Base-by-base conservation (phyloP, 768 basidiomycete species). In the Lactifluus rugatus region DNA sequence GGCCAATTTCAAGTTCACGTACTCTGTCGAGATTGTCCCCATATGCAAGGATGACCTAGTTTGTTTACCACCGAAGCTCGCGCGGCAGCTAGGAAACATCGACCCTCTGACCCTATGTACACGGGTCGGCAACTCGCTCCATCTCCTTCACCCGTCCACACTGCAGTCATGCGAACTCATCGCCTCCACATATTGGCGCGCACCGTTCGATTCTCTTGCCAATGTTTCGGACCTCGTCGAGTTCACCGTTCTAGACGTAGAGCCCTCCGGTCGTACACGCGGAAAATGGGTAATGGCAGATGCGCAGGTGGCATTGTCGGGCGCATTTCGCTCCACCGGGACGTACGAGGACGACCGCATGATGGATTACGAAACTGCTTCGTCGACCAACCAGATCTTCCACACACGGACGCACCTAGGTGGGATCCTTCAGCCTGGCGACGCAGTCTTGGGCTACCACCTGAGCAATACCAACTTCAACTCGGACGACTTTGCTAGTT, bases 11-110 rank as follows among this genome's bases (percentile, higher is more conserved):
- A 98, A 95, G 73, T 94, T 89, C 72, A 93, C 93, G 5, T 98
- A 92, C 76, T 96, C 94, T 5, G 89, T 98, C 64, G 95, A 98
- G 73, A 96, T 99, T 67, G 82, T 87, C 4, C 93, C 96, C 0
- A 83, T 99, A 56, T 99, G 96, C 77, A 97, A 97, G 70, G 96
- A 98, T 69, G 96, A 99, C 72, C 81, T 99, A 26, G 87, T 98
- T 21, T 92, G 89, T 69, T 77, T 99, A 36, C 91, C 93, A 2
- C 70, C 74, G 11, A 90, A 91, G 67, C 84, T 86, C 64, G 93
- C 96, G 0, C 84, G 86, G 9, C 74, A 82, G 17, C 74, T 94
- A 56, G 83, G 85, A 68, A 97, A 94, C 75, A 95, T 99, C 73
- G 83, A 78, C 61, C 93, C 89, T 1, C 76, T 99, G 34, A 84